These are phyloP conservation scores for Termitomyces sp. DNA, from an alignment of 768 basidiomycete genomes.

Conservation along the genomic window DNA sequence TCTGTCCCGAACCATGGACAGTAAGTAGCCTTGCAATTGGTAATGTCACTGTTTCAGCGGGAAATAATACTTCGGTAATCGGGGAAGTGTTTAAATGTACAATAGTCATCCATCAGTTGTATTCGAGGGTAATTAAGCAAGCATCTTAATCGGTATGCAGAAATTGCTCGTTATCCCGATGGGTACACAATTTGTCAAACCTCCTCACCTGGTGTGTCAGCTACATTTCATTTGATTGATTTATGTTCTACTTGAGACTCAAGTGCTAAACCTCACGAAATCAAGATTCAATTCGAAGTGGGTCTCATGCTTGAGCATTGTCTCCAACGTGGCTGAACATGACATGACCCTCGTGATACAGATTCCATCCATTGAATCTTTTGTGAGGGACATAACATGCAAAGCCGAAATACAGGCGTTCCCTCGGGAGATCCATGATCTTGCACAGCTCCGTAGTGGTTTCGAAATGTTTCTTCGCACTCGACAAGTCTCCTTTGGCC, in stretches of 20 bases:
- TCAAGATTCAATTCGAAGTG: no score
- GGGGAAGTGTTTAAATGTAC: not conserved
- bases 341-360: no score
- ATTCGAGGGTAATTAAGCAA: not conserved
- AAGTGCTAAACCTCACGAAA: no score
- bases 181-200: not conserved
- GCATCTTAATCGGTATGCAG: not conserved
- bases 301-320: no score
- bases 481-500: no score
- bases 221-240: not conserved
- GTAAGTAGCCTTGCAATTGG: not conserved
- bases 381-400: no score
- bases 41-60: not conserved
- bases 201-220: not conserved
- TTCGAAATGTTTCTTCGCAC: no score
- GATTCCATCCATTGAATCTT: no score
- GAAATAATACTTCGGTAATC: not conserved
- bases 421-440: no score
- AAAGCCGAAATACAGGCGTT: no score
- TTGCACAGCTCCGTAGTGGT: no score
- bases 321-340: no score
- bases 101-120: not conserved
- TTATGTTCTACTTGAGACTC: not conserved
- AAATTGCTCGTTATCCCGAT: not conserved
- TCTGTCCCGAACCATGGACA: not conserved